Evolutionary conservation across 352 stramenopile species (phyloP).

Genomic region (Phytophthora lateralis): DNA sequence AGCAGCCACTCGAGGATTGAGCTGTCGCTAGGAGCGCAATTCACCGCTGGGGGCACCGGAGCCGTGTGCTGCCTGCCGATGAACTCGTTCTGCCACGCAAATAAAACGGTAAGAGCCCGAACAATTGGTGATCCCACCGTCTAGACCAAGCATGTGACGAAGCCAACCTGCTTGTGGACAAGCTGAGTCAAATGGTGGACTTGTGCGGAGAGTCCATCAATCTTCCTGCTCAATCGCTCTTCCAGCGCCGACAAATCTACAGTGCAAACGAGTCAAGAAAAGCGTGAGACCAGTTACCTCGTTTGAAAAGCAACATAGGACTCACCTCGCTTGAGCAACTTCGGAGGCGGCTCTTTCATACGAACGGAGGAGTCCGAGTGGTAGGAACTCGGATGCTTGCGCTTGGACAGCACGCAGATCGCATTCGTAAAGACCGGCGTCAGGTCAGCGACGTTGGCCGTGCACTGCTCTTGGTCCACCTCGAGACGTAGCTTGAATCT

Average conservation of each 20-base stretch:
- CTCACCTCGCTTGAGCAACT: conserved; percentile 68
- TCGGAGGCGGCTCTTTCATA: conserved; percentile 56
- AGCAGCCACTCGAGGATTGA: conserved; percentile 69
- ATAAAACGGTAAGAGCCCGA: not conserved
- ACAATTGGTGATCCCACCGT: conserved; percentile 7
- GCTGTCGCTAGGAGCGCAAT: conserved; percentile 35
- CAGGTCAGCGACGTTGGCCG: conserved; percentile 76
- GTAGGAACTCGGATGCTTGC: conserved; percentile 68
- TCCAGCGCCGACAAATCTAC: conserved; percentile 66
- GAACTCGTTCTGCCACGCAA: conserved; percentile 47
- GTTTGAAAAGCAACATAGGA: not conserved
- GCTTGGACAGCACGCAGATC: conserved; percentile 88
- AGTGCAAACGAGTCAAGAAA: conserved; percentile 9
- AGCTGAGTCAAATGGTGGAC: conserved; percentile 62
- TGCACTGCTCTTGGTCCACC: conserved; percentile 85
- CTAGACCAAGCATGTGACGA: not conserved
- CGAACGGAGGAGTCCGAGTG: conserved; percentile 50
- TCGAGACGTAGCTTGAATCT: conserved; percentile 87
- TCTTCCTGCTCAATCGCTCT: conserved; percentile 59
- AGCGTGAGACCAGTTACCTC: not conserved
- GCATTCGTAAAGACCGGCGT: conserved; percentile 85
- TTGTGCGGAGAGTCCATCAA: conserved; percentile 58
- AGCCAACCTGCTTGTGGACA: conserved; percentile 64
- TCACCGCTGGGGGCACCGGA: conserved; percentile 19
- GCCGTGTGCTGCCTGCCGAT: conserved; percentile 51